Conservation (phyloP, 2,329 filamentous ascomycete species). For the Acrocalymma vagum region DNA sequence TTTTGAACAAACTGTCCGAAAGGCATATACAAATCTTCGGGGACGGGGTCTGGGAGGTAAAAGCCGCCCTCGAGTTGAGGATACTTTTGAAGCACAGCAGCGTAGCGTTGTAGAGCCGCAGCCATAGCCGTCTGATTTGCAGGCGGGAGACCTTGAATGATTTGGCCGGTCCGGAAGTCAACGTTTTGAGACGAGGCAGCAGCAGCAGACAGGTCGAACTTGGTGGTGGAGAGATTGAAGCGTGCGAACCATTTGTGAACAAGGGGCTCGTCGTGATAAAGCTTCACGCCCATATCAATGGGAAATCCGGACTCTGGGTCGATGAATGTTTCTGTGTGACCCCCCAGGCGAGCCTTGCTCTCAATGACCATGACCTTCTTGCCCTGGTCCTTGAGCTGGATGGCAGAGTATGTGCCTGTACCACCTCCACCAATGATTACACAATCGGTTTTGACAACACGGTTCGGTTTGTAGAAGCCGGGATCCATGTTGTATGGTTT, state of each 20-base stretch:
- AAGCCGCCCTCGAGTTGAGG: constrained; percentile 47
- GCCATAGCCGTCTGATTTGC: constrained; percentile 9
- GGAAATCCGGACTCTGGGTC: constrained; percentile 40
- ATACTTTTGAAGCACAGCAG: constrained; percentile 26
- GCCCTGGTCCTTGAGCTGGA: constrained; percentile 48
- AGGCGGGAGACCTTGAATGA: constrained; percentile 3
- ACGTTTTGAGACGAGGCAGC: constrained; percentile 11
- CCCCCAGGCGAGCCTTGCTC: constrained; percentile 50
- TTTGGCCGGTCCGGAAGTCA: constrained; percentile 41
- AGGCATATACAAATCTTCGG: constrained; percentile 58
- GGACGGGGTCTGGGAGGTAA: constrained; percentile 55
- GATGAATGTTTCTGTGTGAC: constrained; percentile 59
- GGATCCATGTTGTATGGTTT: constrained; percentile 2
- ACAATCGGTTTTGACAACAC: constrained; percentile 30
- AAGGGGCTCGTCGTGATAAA: constrained; percentile 51
- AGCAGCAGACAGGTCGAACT: background rate
- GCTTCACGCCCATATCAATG: constrained; percentile 47
- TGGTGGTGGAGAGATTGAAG: constrained; percentile 16
- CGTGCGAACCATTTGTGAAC: constrained; percentile 35
- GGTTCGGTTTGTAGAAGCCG: constrained; percentile 1
- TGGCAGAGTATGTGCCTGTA: constrained; percentile 51
- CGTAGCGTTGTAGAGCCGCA: constrained; percentile 29
- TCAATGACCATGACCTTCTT: constrained; percentile 52
- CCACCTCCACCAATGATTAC: constrained; percentile 53
- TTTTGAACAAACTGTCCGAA: constrained; percentile 60